phyloP scores from a whole-genome alignment of 208 protist species.

The Trypanosoma vivax region DNA sequence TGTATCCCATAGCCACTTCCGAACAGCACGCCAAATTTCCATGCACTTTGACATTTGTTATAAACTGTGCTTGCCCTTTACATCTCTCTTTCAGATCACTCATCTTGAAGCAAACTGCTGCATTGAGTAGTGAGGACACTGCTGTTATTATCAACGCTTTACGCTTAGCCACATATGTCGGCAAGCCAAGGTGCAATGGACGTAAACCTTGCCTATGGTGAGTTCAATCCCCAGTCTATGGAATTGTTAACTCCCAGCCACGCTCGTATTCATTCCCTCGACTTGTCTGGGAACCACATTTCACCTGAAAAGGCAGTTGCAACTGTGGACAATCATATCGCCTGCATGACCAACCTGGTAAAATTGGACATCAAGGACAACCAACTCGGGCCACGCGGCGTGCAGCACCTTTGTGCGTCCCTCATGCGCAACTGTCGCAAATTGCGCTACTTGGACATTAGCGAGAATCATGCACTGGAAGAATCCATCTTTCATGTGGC shows the following conservation, averaged over 20 bases:
- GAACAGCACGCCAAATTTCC: no score
- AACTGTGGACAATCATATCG: constrained; percentile 45
- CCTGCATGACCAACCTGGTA: constrained; percentile 49
- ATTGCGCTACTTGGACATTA: constrained; percentile 71
- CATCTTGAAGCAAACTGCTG: no score
- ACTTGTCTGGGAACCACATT: constrained; percentile 79
- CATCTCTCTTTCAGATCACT: no score
- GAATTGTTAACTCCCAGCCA: constrained; percentile 31
- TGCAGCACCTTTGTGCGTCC: constrained; percentile 49
- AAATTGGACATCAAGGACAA: constrained; percentile 83
- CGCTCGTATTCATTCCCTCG: constrained; percentile 38
- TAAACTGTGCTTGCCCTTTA: no score
- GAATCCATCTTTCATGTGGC: constrained; percentile 56
- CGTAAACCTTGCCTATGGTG: constrained; percentile 60
- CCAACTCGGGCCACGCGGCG: constrained; percentile 57
- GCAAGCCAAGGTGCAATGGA: no score
- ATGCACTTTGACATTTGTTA: no score
- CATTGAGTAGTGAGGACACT: no score
- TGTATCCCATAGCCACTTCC: no score
- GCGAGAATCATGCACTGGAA: constrained; percentile 80
- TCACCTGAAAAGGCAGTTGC: constrained; percentile 33
- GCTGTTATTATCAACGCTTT: no score
- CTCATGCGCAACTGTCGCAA: constrained; percentile 50
- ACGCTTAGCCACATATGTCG: no score
- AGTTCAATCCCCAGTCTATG: constrained; percentile 45